Conservation (phyloP, 164 flowering plant genomes). For the Magnolia kwangsiensis region DNA sequence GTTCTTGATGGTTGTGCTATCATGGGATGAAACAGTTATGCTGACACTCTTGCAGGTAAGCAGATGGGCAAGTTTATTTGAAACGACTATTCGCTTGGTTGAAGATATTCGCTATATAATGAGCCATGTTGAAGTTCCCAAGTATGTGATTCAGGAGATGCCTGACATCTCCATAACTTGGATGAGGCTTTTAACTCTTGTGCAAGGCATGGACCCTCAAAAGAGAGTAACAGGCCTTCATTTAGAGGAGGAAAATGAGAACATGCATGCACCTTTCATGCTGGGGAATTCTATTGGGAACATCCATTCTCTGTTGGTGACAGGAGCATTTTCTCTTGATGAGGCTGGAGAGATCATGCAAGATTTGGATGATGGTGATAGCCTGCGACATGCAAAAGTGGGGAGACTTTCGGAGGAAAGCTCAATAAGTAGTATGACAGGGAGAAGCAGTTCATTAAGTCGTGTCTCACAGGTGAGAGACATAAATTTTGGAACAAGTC, state of each 20-base stretch:
- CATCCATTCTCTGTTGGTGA: conserved; percentile 63
- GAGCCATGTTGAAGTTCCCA: conserved; percentile 69
- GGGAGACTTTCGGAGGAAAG: conserved; percentile 76
- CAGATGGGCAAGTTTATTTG: conserved; percentile 54
- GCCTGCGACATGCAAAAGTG: conserved; percentile 66
- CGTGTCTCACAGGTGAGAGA: conserved; percentile 26
- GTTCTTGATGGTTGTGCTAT: background rate
- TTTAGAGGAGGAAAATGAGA: conserved; percentile 80
- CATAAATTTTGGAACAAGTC: conserved; percentile 14
- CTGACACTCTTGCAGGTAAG: conserved; percentile 44
- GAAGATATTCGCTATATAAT: conserved; percentile 79
- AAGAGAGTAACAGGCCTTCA: conserved; percentile 78
- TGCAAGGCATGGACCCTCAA: conserved; percentile 87
- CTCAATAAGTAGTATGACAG: conserved; percentile 49
- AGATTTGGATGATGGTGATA: conserved; percentile 46
- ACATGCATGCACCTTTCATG: conserved; percentile 53
- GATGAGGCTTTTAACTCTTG: conserved; percentile 68
- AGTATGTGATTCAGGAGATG: conserved; percentile 44
- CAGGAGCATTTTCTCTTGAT: conserved; percentile 57
- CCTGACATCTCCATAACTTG: conserved; percentile 57
- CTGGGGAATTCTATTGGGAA: conserved; percentile 57
- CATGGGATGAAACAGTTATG: background rate
- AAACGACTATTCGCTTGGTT: conserved; percentile 58
- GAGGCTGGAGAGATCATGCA: conserved; percentile 28
- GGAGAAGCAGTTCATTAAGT: conserved; percentile 31